Percentiles rank a stretch among this genome's conserved stretches.
Evolutionary conservation across 352 stramenopile species (phyloP).

Genomic region (Pythium apleroticum): DNA sequence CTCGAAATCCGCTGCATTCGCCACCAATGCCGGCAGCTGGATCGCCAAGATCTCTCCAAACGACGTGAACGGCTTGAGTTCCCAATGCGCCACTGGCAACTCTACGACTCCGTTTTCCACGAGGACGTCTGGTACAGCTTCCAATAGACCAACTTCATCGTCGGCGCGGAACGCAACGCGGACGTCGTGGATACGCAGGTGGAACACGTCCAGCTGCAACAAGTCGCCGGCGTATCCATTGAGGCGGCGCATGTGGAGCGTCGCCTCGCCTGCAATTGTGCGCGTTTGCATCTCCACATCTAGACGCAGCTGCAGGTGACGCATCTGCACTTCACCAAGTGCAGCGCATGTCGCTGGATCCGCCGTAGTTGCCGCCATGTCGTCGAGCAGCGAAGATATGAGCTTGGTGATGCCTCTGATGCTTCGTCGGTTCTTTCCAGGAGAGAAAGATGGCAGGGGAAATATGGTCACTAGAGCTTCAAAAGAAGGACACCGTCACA

Average conservation of each 20-base stretch:
- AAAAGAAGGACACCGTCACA: slow-evolving; percentile 11
- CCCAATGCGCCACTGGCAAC: slow-evolving; percentile 29
- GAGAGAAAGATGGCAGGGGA: neutral
- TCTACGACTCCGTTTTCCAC: slow-evolving; percentile 13
- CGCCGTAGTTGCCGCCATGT: slow-evolving; percentile 9
- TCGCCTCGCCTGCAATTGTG: slow-evolving; percentile 33
- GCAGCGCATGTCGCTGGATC: slow-evolving; percentile 68
- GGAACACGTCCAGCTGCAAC: slow-evolving; percentile 63
- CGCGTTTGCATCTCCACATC: slow-evolving; percentile 44
- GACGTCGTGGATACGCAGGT: slow-evolving; percentile 53
- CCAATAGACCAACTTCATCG: neutral
- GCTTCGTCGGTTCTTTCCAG: no score
- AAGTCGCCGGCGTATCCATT: slow-evolving; percentile 1
- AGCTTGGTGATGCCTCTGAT: no score
- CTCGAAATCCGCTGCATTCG: slow-evolving; percentile 28
- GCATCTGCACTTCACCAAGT: slow-evolving; percentile 48
- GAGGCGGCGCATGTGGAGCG: slow-evolving; percentile 39
- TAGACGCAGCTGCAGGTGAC: slow-evolving; percentile 50
- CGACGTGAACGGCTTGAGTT: slow-evolving; percentile 54
- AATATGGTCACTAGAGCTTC: slow-evolving; percentile 13
- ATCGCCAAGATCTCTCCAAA: slow-evolving; percentile 65
- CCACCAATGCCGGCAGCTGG: slow-evolving; percentile 29
- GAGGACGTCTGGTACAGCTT: slow-evolving; percentile 5
- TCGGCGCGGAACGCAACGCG: slow-evolving; percentile 23
- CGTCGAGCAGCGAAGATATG: neutral